phyloP scores from a whole-genome alignment of 2,329 filamentous ascomycete genomes.

The Lasiodiplodia sp. region DNA sequence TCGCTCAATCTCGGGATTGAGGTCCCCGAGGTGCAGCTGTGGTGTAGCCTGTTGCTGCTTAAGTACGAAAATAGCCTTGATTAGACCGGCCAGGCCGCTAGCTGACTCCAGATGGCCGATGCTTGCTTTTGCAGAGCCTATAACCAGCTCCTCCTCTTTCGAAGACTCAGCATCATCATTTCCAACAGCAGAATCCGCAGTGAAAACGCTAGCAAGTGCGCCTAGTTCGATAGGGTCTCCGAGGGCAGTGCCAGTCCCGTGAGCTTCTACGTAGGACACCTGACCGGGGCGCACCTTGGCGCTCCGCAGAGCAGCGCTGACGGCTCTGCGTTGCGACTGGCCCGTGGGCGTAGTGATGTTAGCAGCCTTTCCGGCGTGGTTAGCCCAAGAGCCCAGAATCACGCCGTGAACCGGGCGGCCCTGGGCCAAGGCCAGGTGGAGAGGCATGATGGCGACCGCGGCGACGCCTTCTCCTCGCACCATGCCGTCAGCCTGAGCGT shows the following conservation, averaged over 20 bases:
- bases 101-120: slow-evolving; percentile 44
- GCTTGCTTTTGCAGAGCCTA: slow-evolving; percentile 38
- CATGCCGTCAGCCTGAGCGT: slow-evolving; percentile 67
- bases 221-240: slow-evolving; percentile 26
- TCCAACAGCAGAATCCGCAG: not conserved
- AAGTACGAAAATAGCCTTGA: slow-evolving; percentile 41
- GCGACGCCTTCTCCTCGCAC: slow-evolving; percentile 69
- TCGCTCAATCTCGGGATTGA: slow-evolving; percentile 31
- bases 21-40: slow-evolving; percentile 35
- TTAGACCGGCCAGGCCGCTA: slow-evolving; percentile 36
- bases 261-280: slow-evolving; percentile 37
- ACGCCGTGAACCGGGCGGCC: slow-evolving; percentile 57
- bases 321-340: slow-evolving; percentile 45
- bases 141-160: slow-evolving; percentile 7
- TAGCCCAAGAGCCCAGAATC: slow-evolving; percentile 51
- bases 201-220: slow-evolving; percentile 20
- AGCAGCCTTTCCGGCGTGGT: slow-evolving; percentile 58
- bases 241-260: slow-evolving; percentile 33
- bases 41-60: slow-evolving; percentile 35
- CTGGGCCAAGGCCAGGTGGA: slow-evolving; percentile 57
- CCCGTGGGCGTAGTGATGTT: slow-evolving; percentile 52
- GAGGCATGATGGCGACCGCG: slow-evolving; percentile 64
- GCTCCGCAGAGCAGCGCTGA: slow-evolving; percentile 43
- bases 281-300: slow-evolving; percentile 43
- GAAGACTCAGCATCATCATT: not conserved